Percentiles rank a stretch among this genome's conserved stretches.
Evolutionary conservation across 2,329 filamentous ascomycete genomes (phyloP).

Genomic region (Aspergillus aculeatus): DNA sequence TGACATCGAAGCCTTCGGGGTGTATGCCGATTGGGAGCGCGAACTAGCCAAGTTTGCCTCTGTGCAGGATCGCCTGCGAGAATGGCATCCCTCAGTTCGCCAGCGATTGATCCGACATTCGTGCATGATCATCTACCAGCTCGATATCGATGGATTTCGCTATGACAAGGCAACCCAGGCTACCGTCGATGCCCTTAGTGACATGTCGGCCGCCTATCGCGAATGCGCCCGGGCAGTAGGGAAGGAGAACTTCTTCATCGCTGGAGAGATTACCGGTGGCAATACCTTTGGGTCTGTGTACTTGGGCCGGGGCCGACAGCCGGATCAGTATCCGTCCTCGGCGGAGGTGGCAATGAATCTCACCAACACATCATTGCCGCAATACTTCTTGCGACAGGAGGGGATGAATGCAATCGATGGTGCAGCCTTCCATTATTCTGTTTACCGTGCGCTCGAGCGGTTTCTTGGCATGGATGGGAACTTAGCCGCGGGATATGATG

Average conservation of each 20-base stretch:
- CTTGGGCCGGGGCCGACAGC: conserved; percentile 59
- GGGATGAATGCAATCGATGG: conserved; percentile 56
- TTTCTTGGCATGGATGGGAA: conserved; percentile 61
- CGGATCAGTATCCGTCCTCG: conserved; percentile 49
- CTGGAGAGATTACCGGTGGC: conserved; percentile 62
- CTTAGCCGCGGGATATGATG: conserved; percentile 52
- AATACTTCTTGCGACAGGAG: conserved; percentile 52
- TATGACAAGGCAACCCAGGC: conserved; percentile 65
- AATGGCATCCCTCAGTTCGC: conserved; percentile 60
- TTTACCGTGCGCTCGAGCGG: conserved; percentile 58
- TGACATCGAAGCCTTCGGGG: conserved; percentile 62
- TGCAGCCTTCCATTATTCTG: conserved; percentile 61
- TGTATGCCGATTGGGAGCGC: conserved; percentile 61
- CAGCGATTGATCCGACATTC: conserved; percentile 60
- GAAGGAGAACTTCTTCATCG: conserved; percentile 63
- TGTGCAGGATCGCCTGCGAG: conserved; percentile 64
- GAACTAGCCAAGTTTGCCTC: conserved; percentile 65
- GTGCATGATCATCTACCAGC: conserved; percentile 58
- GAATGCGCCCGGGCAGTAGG: conserved; percentile 54
- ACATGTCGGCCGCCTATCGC: conserved; percentile 57
- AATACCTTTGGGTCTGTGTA: conserved; percentile 60
- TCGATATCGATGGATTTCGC: conserved; percentile 64
- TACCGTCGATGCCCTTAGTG: conserved; percentile 59
- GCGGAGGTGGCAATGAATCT: conserved; percentile 48
- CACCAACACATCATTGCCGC: conserved; percentile 43